Evolutionary conservation across 1,284 basidiomycete genomes (phyloP).

Genomic region (Marasmius fiardii): DNA sequence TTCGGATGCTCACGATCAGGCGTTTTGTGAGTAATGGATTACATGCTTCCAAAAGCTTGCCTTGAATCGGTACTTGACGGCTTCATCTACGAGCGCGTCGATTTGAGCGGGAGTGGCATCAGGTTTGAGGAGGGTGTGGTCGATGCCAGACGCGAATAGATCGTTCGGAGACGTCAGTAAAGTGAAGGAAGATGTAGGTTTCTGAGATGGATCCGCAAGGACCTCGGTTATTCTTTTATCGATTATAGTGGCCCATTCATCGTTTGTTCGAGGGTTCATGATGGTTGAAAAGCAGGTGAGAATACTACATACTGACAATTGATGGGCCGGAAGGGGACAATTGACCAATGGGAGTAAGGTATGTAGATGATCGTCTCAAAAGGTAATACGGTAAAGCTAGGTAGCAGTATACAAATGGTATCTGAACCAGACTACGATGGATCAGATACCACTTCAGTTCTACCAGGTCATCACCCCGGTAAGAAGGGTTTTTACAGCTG

Average conservation of each 20-base stretch:
- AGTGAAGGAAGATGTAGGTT: constrained; percentile 17
- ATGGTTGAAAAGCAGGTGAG: neutral
- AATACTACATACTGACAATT: no score
- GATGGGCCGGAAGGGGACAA: no score
- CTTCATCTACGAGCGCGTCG: constrained; percentile 41
- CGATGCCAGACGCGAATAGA: constrained; percentile 33
- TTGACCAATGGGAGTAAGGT: no score
- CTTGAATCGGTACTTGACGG: constrained; percentile 43
- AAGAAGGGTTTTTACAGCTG: no score
- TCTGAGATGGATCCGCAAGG: constrained; percentile 5
- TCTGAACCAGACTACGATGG: no score
- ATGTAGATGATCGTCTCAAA: no score
- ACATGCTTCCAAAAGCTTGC: constrained; percentile 18
- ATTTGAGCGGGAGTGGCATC: constrained; percentile 42
- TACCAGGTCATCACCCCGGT: no score
- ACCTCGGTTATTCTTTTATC: constrained; percentile 26
- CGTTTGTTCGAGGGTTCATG: constrained; percentile 22
- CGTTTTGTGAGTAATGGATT: neutral
- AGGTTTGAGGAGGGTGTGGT: constrained; percentile 45
- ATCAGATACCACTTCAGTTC: no score
- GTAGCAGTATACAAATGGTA: no score
- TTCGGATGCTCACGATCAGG: neutral
- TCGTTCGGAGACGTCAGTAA: constrained; percentile 22
- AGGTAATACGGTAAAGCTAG: no score
- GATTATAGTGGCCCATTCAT: constrained; percentile 32